phyloP scores from a whole-genome alignment of 148 eudicot species.

The Heliamphora exappendiculata region DNA sequence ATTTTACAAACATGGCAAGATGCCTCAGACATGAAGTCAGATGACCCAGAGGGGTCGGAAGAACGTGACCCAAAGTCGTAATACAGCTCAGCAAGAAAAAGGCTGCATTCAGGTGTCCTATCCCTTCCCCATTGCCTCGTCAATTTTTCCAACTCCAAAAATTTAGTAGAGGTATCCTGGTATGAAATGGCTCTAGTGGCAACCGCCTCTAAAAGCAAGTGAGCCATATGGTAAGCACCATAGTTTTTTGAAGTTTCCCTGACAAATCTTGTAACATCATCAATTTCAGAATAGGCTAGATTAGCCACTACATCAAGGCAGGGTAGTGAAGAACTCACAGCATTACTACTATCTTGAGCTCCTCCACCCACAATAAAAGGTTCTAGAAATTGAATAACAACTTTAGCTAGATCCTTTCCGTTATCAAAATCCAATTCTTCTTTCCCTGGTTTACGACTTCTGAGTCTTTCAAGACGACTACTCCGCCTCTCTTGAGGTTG shows the following conservation, averaged over 20 bases:
- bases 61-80: slow-evolving; percentile 66
- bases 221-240: slow-evolving; percentile 77
- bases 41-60: slow-evolving; percentile 34
- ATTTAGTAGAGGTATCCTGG: slow-evolving; percentile 46
- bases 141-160: slow-evolving; percentile 82
- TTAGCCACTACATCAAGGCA: slow-evolving; percentile 20
- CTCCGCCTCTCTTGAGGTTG: slow-evolving; percentile 89
- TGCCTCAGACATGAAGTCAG: slow-evolving; percentile 58
- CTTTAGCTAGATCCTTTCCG: slow-evolving; percentile 57
- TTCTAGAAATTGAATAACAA: slow-evolving; percentile 55
- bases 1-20: slow-evolving; percentile 80
- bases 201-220: slow-evolving; percentile 79
- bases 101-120: slow-evolving; percentile 75
- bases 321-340: slow-evolving; percentile 23
- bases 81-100: slow-evolving; percentile 88
- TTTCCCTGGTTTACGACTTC: slow-evolving; percentile 79
- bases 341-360: slow-evolving; percentile 32
- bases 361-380: slow-evolving; percentile 48
- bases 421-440: slow-evolving; percentile 70
- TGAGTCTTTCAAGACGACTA: slow-evolving; percentile 74
- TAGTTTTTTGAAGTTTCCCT: slow-evolving; percentile 43
- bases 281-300: slow-evolving; percentile 34
- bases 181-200: slow-evolving; percentile 42
- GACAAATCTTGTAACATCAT: slow-evolving; percentile 52
- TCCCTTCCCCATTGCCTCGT: slow-evolving; percentile 65